phyloP scores from a whole-genome alignment of 192 early-diverging fungal species.

The Podila epicladia region DNA sequence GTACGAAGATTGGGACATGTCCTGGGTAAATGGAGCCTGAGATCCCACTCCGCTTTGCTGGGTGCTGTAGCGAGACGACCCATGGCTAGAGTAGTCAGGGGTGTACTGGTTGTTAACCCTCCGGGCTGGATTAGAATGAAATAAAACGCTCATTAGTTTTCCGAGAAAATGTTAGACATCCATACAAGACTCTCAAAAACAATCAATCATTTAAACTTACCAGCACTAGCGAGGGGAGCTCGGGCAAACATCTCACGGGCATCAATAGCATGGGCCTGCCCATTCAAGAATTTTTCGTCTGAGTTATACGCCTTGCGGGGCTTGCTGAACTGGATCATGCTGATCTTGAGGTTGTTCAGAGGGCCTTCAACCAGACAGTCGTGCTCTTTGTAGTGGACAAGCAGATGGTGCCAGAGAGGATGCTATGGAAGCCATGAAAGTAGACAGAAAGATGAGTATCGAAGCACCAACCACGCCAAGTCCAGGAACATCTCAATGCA shows the following conservation, averaged over 20 bases:
- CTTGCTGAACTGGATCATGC: slow-evolving; percentile 89
- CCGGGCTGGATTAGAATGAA: slow-evolving; percentile 42
- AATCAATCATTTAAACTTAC: slow-evolving; percentile 18
- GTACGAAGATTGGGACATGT: slow-evolving; percentile 64
- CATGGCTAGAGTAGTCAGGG: slow-evolving; percentile 55
- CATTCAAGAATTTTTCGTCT: slow-evolving; percentile 67
- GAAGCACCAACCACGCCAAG: neutral
- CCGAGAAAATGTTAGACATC: too few species aligned
- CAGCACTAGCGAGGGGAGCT: slow-evolving; percentile 58
- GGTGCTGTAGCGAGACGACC: slow-evolving; percentile 54
- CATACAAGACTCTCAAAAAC: neutral
- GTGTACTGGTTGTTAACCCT: slow-evolving; percentile 57
- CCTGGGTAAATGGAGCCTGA: slow-evolving; percentile 68
- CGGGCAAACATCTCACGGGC: slow-evolving; percentile 68
- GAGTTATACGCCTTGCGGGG: slow-evolving; percentile 68
- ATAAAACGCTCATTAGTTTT: neutral
- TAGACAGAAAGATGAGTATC: neutral
- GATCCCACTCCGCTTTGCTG: slow-evolving; percentile 64
- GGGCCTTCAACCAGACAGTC: slow-evolving; percentile 94
- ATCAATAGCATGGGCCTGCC: slow-evolving; percentile 66
- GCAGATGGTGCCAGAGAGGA: slow-evolving; percentile 95
- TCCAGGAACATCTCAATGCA: neutral
- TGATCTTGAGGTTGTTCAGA: slow-evolving; percentile 86
- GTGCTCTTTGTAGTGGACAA: slow-evolving; percentile 92
- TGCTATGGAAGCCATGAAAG: slow-evolving; percentile 57